These are phyloP conservation scores for Backusella tuberculispora DNA, from an alignment of 192 early-diverging fungal genomes.

Conservation along the genomic window DNA sequence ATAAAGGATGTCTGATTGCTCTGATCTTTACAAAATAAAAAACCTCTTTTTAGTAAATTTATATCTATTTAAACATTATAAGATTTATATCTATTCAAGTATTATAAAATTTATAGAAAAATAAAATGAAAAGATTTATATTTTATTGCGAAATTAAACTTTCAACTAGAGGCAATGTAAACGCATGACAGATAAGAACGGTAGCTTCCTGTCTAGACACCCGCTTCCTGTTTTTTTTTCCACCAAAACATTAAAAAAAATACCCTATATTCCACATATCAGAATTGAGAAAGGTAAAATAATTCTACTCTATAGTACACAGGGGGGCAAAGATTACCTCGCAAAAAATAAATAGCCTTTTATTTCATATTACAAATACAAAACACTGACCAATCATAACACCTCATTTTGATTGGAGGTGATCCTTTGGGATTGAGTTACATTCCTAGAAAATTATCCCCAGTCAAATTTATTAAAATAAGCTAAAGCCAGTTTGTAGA, in stretches of 20 bases:
- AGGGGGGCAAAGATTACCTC: background rate
- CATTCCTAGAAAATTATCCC: background rate
- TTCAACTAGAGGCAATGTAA: too few species aligned
- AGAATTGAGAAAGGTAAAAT: background rate
- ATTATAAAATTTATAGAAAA: too few species aligned
- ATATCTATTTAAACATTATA: too few species aligned
- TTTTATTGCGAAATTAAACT: too few species aligned
- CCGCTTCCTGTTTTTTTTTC: too few species aligned
- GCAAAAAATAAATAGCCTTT: background rate
- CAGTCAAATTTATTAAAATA: background rate
- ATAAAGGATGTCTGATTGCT: too few species aligned
- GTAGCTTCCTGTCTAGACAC: too few species aligned
- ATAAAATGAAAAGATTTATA: too few species aligned
- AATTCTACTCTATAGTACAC: background rate
- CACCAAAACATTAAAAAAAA: too few species aligned
- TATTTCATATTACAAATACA: conserved; percentile 5
- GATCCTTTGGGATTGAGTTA: background rate
- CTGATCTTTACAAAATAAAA: background rate
- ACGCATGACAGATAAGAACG: too few species aligned
- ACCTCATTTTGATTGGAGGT: background rate
- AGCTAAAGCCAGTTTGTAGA: too few species aligned
- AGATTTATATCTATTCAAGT: too few species aligned
- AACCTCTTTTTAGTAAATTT: background rate
- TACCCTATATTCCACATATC: background rate
- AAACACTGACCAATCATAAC: background rate